Evolutionary conservation across 2,329 filamentous ascomycete species (phyloP), one percentile per base, ranked within the genome.

Genomic region (Alternaria sp.): DNA sequence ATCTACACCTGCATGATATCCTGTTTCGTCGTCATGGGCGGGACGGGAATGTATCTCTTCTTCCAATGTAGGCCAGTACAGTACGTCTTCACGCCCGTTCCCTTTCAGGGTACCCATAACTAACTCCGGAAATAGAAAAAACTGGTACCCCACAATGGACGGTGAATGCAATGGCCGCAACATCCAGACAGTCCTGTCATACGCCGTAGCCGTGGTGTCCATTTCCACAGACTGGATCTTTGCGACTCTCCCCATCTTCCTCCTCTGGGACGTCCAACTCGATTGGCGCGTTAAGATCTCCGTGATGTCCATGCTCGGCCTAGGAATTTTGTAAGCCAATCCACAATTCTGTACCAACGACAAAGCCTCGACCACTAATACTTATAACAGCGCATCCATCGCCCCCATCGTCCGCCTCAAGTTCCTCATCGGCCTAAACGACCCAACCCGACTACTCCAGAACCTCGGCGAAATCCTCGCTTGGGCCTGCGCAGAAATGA

Each of bases 261-360:
- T 62, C 10, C 49, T 62, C 5, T 62, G 55, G 60, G 30, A 62
- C 12, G 49, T 59, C 10, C 60, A 62, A 18, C 60, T 62, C 5
- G 60, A 62, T 25, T 62, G 60, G 60, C 60, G 60, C 43, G 55
- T 62, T 9, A 62, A 62, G 11, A 57, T 49, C 18, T 59, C 55
- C 5, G 60, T 62, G 1, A 62, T 62, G 49, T 30, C 41, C 30
- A 62, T 62, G 60, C 30, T 62, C 11, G 60, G 60, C 3, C 30
- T 62, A 4, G 60, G 60, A 49, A 43, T 62, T 20, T 62, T 62
- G 60, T 54, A 49, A 54, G 60, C 47, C 12, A 2, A 30, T 3
- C n/a, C 4, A 4, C 3, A 23, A 1, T 12, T 4, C 12, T 18
- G 26, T 14, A 5, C 12, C 11, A 47, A 54, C 0, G 4, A 18